These are phyloP conservation scores for Epichloe scottii DNA, from an alignment of 2,329 filamentous ascomycete species.

Conservation along the genomic window DNA sequence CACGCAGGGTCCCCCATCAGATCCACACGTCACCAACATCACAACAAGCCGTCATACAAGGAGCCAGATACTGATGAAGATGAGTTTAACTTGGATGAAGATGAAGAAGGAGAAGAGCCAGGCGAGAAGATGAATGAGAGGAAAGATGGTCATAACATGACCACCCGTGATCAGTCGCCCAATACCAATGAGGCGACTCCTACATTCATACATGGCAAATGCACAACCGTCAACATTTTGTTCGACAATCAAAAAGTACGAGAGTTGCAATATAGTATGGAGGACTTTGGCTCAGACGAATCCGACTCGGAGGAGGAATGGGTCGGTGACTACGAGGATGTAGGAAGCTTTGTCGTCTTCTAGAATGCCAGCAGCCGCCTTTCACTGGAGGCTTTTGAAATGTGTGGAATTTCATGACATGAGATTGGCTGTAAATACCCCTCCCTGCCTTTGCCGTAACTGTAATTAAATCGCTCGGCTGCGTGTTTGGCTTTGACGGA, in stretches of 20 bases:
- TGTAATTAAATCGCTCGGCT: neutral
- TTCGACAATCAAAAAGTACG: constrained; percentile 66
- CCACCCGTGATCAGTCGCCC: neutral
- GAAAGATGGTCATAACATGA: constrained; percentile 4
- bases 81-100: constrained; percentile 21
- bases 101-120: constrained; percentile 3
- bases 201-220: constrained; percentile 51
- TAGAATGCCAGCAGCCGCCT: constrained; percentile 6
- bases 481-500: neutral
- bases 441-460: neutral
- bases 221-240: constrained; percentile 55
- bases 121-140: constrained; percentile 4
- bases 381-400: too few relatives aligned
- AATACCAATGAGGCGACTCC: neutral
- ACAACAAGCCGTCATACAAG: constrained; percentile 23
- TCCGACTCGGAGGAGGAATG: constrained; percentile 44
- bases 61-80: constrained; percentile 35
- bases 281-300: constrained; percentile 52
- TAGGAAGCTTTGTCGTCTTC: constrained; percentile 23
- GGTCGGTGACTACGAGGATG: constrained; percentile 44
- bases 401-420: neutral
- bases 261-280: constrained; percentile 56
- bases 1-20: constrained; percentile 8
- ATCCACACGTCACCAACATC: constrained; percentile 7
- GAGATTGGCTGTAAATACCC: neutral